A percentile compares a stretch with the other conserved stretches of the same genome.
Evolutionary conservation across 1,139 yeast genomes (phyloP).

Genomic region (Arxiozyma telluris): DNA sequence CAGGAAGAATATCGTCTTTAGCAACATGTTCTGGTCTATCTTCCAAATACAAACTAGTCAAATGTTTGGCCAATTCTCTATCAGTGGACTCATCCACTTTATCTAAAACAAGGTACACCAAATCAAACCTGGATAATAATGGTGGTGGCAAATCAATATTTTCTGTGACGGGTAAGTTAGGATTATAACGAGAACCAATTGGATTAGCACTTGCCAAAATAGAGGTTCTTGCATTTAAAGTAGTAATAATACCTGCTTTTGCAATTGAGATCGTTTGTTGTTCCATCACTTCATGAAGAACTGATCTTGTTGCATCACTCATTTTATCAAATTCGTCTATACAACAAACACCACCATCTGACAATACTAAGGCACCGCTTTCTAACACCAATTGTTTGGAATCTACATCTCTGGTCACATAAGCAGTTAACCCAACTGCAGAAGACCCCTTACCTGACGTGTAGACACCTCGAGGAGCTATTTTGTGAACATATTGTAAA

Average conservation of each 20-base stretch:
- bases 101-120: constrained; percentile 85
- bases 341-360: constrained; percentile 98
- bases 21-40: constrained; percentile 74
- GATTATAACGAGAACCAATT: constrained; percentile 91
- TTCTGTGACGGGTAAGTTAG: constrained; percentile 84
- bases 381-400: constrained; percentile 89
- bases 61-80: constrained; percentile 78
- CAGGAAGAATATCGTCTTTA: constrained; percentile 57
- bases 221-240: constrained; percentile 91
- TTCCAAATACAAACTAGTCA: constrained; percentile 86
- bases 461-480: constrained; percentile 95
- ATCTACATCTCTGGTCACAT: constrained; percentile 87
- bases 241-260: constrained; percentile 95
- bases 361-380: constrained; percentile 90
- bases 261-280: constrained; percentile 98
- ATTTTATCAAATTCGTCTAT: constrained; percentile 98
- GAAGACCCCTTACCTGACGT: constrained; percentile 99
- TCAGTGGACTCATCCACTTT: constrained; percentile 83
- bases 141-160: constrained; percentile 97
- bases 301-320: constrained; percentile 91
- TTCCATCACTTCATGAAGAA: constrained; percentile 97
- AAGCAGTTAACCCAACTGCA: constrained; percentile 97
- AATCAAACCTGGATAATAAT: constrained; percentile 82
- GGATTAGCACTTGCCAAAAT: constrained; percentile 96
- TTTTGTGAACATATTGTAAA: constrained; percentile 88